Base-by-base conservation (phyloP, 805 yeast genomes). In the Ascoidea tarda region DNA sequence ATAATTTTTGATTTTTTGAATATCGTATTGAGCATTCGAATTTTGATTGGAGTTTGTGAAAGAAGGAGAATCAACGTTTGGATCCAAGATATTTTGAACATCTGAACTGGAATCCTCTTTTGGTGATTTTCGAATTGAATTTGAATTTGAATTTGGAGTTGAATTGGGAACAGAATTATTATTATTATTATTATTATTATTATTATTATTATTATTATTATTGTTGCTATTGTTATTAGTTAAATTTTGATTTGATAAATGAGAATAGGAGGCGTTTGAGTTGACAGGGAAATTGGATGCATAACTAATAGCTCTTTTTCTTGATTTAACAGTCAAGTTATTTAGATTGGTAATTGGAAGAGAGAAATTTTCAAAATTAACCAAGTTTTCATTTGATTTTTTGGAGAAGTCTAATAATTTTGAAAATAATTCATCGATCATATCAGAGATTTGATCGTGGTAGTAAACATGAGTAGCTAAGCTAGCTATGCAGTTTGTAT, bases 381-480 rank as follows among this genome's bases (percentile, higher is more conserved):
- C 5, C n/a, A 49, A n/a, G 38, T 10, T 6, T 38, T 14, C 28
- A 21, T 12, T 38, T 32, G 46, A 12, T 28, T 12, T 28, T 31
- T 8, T 14, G 4, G 5, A 46, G 21, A 16, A 48, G 16, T 16
- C 63, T 64, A 49, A 65, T 66, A 42, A 70, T 54, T 51, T 62
- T 76, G 16, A 74, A 59, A 47, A 82, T 66, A 14, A 89, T 69
- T 54, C 95, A 33, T 79, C 76, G 16, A 89, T 70, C 70, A 91
- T 82, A 63, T 90, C 97, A 14, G 82, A 75, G 5, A 84, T 78
- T 65, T 93, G 99, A 58, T 88, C 95, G 55, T 82, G 82, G 63
- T 91, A 91, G 60, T 89, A 89, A 10, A 82, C 76, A 63, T 89
- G 96, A 2, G 79, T 75, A 1, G 89, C 81, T 51, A 91, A 71